Conservation (phyloP, 2,329 filamentous ascomycete species). For the Tympanopsis confertula region DNA sequence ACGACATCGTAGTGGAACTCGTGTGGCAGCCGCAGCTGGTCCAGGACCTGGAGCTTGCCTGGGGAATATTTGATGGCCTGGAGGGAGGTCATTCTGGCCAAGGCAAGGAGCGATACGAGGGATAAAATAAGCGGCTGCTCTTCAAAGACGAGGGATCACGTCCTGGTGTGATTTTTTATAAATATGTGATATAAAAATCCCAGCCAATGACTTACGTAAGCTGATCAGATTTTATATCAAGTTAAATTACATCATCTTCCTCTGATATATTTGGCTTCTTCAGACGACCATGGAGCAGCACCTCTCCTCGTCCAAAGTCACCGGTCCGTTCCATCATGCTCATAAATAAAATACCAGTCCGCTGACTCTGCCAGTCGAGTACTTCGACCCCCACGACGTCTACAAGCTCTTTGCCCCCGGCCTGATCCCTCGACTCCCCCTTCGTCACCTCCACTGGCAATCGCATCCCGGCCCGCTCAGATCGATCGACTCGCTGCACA, state of each 20-base stretch:
- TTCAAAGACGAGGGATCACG: not conserved
- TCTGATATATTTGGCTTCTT: too few species aligned
- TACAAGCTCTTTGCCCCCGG: constrained; percentile 73
- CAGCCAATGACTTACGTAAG: too few species aligned
- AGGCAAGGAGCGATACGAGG: too few species aligned
- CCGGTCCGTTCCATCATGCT: constrained; percentile 36
- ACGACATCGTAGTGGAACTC: constrained; percentile 68
- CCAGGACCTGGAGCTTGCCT: constrained; percentile 64
- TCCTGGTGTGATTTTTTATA: too few species aligned
- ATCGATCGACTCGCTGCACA: constrained; percentile 84
- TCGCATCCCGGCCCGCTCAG: constrained; percentile 81
- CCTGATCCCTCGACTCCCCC: constrained; percentile 66
- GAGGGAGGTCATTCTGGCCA: constrained; percentile 29
- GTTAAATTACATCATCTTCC: too few species aligned
- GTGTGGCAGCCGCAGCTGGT: constrained; percentile 74
- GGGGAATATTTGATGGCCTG: constrained; percentile 68
- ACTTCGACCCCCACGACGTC: constrained; percentile 82
- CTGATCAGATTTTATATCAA: too few species aligned
- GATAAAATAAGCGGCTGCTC: not conserved
- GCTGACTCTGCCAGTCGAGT: constrained; percentile 58
- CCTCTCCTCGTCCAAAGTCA: constrained; percentile 66
- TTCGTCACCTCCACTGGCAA: constrained; percentile 93
- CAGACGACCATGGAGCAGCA: too few species aligned
- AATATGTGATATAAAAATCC: too few species aligned
- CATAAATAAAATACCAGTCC: not conserved